A percentile compares a stretch with the other conserved stretches of the same genome.
phyloP scores from a whole-genome alignment of 1,139 yeast genomes.

The Debaryomyces singareniensis region DNA sequence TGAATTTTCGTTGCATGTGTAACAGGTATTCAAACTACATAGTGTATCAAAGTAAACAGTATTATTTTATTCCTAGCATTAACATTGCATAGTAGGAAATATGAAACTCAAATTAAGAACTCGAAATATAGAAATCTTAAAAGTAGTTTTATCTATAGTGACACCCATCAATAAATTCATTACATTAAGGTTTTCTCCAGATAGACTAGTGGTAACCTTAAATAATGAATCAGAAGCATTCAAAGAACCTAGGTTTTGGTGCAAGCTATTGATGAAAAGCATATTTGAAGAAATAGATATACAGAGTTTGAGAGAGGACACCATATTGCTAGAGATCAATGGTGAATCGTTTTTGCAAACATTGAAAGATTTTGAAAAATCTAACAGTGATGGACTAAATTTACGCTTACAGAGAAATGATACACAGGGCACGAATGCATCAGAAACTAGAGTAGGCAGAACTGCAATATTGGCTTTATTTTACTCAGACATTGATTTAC shows the following conservation, averaged over 20 bases:
- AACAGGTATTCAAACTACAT: too few relatives aligned
- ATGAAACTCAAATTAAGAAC: conserved; percentile 34
- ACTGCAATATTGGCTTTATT: conserved; percentile 48
- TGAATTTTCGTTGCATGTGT: too few relatives aligned
- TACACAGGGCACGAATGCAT: conserved; percentile 21
- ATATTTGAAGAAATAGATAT: conserved; percentile 47
- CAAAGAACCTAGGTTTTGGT: conserved; percentile 59
- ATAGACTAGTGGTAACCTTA: conserved; percentile 43
- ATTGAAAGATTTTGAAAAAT: conserved; percentile 45
- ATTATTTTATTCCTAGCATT: too few relatives aligned
- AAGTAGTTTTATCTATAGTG: conserved; percentile 24
- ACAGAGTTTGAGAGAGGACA: conserved; percentile 38
- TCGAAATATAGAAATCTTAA: conserved; percentile 22
- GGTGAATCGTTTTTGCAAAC: conserved; percentile 51
- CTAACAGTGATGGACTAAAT: conserved; percentile 45
- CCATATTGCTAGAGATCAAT: conserved; percentile 50
- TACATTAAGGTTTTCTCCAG: conserved; percentile 42
- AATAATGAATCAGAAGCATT: conserved; percentile 30
- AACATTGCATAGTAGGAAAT: too few relatives aligned
- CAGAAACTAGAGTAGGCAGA: conserved; percentile 22
- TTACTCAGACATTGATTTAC: conserved; percentile 32
- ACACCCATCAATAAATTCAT: conserved; percentile 25
- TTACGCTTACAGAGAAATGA: conserved; percentile 48
- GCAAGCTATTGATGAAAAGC: conserved; percentile 37
- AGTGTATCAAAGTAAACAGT: too few relatives aligned